Evolutionary conservation across 257 asterid genomes (phyloP), one percentile per base, ranked within the genome.

Genomic region (Fraxinus quadrangulata): DNA sequence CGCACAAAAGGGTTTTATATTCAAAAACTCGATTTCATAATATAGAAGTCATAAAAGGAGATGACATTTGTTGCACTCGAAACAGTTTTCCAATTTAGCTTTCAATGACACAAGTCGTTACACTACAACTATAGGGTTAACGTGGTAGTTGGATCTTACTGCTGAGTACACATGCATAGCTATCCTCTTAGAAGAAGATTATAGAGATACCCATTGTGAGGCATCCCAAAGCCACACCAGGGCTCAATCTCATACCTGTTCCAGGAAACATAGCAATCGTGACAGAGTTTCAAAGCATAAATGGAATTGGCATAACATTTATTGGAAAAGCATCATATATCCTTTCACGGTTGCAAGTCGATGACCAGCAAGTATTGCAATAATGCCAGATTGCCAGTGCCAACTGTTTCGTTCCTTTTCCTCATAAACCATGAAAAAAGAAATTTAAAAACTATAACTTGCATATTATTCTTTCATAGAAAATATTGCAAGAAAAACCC

Each of bases 161-260:
- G 40, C 73, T 67, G 37, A 71, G 61, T 2, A 17, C 61, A 17
- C 21, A 42, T 12, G 56, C 70, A 63, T 34, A 80, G n/a, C 81
- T 78, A 65, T 42, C 74, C 85, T 39, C 36, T 91, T 84, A 90
- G 42, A 37, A 37, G 42, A 8, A 37, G 42, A 37, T 37, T 8
- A 37, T 8, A 37, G 12, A 37, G 2, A 37, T 7, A 37, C 12
- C 2, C 42, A 37, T 37, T 37, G 42, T 0, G 2, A 37, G 8
- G 42, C 12, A 37, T 8, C 12, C 42, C 42, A 8, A 37, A 40
- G 47, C 47, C 47, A 92, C 93, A 94, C 97, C 92, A 78, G 98
- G 98, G 88, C 98, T 90, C 87, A 94, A 87, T 51, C 97, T 87
- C 82, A 92, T 97, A 74, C 97, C 95, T 94, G 92, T 86, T 79